Conservation (phyloP, 2,329 filamentous ascomycete genomes). For the Pseudocercospora eumusae region DNA sequence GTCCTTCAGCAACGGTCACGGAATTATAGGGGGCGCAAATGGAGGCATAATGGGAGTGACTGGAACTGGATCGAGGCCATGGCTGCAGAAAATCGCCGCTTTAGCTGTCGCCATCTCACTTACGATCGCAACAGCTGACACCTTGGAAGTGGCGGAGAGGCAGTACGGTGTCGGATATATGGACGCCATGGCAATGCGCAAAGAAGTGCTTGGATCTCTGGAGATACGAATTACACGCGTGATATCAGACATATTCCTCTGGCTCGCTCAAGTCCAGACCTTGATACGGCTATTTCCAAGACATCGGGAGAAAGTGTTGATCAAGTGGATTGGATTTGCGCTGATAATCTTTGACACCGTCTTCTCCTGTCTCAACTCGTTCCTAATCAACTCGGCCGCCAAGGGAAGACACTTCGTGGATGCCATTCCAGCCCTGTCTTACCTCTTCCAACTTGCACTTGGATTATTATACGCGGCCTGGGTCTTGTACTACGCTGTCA, state of each 20-base stretch:
- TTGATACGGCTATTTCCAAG: conserved; percentile 93
- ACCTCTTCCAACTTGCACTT: conserved; percentile 84
- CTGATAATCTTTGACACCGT: conserved; percentile 87
- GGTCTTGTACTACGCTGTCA: conserved; percentile 91
- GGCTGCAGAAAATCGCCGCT: conserved; percentile 75
- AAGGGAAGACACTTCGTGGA: conserved; percentile 74
- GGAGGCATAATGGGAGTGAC: conserved; percentile 64
- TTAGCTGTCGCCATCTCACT: conserved; percentile 73
- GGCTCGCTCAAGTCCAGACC: conserved; percentile 96
- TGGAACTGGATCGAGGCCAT: conserved; percentile 86
- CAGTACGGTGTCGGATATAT: conserved; percentile 81
- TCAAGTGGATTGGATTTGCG: conserved; percentile 97
- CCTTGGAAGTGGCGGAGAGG: conserved; percentile 76
- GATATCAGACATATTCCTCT: conserved; percentile 93
- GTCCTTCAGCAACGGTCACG: conserved; percentile 63
- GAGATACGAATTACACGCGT: conserved; percentile 88
- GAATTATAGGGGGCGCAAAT: conserved; percentile 80
- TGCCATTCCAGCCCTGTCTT: conserved; percentile 86
- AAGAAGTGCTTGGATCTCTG: conserved; percentile 76
- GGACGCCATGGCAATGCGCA: conserved; percentile 74
- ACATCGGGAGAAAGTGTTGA: conserved; percentile 95
- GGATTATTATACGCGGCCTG: conserved; percentile 88
- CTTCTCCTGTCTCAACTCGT: conserved; percentile 90
- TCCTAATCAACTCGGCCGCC: conserved; percentile 61
- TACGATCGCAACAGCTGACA: conserved; percentile 90